Base-by-base conservation (phyloP, 2,329 filamentous ascomycete species). In the Didymosphaeria variabile region DNA sequence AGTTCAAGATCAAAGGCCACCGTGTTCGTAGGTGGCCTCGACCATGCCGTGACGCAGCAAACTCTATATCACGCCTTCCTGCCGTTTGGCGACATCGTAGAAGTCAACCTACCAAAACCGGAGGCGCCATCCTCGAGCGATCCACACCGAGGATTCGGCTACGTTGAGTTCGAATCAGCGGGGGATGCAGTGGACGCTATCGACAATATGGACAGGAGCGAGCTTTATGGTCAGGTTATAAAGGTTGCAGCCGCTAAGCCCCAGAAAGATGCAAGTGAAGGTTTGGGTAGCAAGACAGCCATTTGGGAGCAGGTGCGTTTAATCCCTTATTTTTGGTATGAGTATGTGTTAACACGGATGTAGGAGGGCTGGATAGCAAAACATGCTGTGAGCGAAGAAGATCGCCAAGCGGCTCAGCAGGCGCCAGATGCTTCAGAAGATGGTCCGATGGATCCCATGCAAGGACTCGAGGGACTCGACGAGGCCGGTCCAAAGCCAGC, bases 201-300 rank as follows among this genome's bases (percentile, higher is more conserved):
- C 77, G 93, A 98, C 84, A 99, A 99, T 77, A 98, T 99, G 94
- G 93, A 99, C 76, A 93, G 97, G 77, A 91, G 94, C 62, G 94
- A 98, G 81, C 87, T 99, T 49, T 98, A 94, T 76, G 96, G 95
- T 12, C 88, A 92, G 61, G 90, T 95, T 15, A 90, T 99, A 77
- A 97, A 94, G 78, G 94, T 98, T 55, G 94, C 93, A 47, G 87
- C 91, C 58, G 96, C 96, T 46, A 99, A 97, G 79, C 88, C 92
- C 34, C 93, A 95, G 64, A 97, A 97, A 83, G 92, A 92, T 70
- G 87, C 88, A 53, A 91, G 91, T 56, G 93, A 97, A 77, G 93
- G 94, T 0, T 79, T 99, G 47, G 94, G 94, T 26, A 97, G 93
- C 82, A 96, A 93, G 80, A 97, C 91, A 47, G 96, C 95, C 32